Percentiles rank a stretch among this genome's conserved stretches.
Evolutionary conservation across 176 grass and related monocot species (phyloP).

Genomic region (Oropetium thomaeum): DNA sequence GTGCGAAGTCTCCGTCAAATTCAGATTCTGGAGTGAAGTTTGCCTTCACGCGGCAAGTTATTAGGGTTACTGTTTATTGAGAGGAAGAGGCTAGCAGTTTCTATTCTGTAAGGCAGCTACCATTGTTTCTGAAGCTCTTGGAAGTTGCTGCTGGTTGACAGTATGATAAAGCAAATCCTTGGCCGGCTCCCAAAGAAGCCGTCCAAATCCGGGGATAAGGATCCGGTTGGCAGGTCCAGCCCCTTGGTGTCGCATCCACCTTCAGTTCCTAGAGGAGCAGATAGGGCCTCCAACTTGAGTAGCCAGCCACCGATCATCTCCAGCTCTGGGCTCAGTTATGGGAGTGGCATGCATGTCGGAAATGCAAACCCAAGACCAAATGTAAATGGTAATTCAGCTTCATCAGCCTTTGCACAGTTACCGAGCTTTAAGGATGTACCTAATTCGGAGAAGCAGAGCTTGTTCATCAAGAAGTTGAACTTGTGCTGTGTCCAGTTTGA

Average conservation of each 20-base stretch:
- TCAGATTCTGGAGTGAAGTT: background rate
- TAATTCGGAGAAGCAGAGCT: slow-evolving; percentile 60
- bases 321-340: slow-evolving; percentile 55
- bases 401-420: slow-evolving; percentile 35
- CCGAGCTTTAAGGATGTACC: slow-evolving; percentile 80
- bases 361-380: slow-evolving; percentile 42
- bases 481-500: slow-evolving; percentile 67
- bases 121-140: background rate
- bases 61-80: slow-evolving; percentile 35
- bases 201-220: slow-evolving; percentile 68
- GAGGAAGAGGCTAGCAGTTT: background rate
- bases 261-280: slow-evolving; percentile 33
- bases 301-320: slow-evolving; percentile 48
- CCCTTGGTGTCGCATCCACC: slow-evolving; percentile 15
- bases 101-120: background rate
- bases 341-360: slow-evolving; percentile 24
- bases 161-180: slow-evolving; percentile 80
- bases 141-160: slow-evolving; percentile 14
- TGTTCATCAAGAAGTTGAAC: slow-evolving; percentile 66
- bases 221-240: slow-evolving; percentile 38
- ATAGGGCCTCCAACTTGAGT: slow-evolving; percentile 35
- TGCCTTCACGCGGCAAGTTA: background rate
- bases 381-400: slow-evolving; percentile 26
- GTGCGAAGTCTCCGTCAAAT: background rate
- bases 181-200: slow-evolving; percentile 69